These are phyloP conservation scores for Venturia oleaginea DNA, from an alignment of 2,329 filamentous ascomycete genomes.

Conservation along the genomic window DNA sequence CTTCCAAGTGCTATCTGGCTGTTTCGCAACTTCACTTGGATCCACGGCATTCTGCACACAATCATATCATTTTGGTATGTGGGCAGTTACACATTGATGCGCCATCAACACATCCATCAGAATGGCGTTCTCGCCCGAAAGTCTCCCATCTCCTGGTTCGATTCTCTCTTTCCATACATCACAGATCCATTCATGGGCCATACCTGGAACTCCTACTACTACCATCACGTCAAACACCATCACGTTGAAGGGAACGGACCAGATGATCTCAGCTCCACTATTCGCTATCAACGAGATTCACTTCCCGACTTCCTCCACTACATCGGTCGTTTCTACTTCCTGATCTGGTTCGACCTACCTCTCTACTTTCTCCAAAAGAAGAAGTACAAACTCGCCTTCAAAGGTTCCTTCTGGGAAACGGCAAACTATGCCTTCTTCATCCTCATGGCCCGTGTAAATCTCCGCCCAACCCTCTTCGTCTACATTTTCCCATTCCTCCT, in stretches of 20 bases:
- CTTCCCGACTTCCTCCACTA: conserved; percentile 60
- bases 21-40: conserved; percentile 56
- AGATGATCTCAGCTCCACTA: conserved; percentile 64
- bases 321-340: conserved; percentile 61
- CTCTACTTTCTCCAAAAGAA: conserved; percentile 60
- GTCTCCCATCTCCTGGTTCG: conserved; percentile 42
- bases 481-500: conserved; percentile 57
- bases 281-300: conserved; percentile 66
- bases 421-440: conserved; percentile 46
- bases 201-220: conserved; percentile 78
- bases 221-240: conserved; percentile 80
- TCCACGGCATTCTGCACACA: conserved; percentile 58
- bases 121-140: conserved; percentile 54
- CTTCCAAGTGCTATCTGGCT: conserved; percentile 60
- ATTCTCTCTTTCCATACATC: conserved; percentile 62
- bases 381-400: conserved; percentile 45
- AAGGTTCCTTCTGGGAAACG: conserved; percentile 53
- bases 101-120: conserved; percentile 78
- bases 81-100: conserved; percentile 69
- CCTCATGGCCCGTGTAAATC: conserved; percentile 42
- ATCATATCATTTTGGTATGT: conserved; percentile 59
- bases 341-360: conserved; percentile 68
- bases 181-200: conserved; percentile 71
- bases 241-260: conserved; percentile 76
- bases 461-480: conserved; percentile 52